Base-by-base conservation (phyloP, 179 eudicot genomes). In the Silene vulgaris region DNA sequence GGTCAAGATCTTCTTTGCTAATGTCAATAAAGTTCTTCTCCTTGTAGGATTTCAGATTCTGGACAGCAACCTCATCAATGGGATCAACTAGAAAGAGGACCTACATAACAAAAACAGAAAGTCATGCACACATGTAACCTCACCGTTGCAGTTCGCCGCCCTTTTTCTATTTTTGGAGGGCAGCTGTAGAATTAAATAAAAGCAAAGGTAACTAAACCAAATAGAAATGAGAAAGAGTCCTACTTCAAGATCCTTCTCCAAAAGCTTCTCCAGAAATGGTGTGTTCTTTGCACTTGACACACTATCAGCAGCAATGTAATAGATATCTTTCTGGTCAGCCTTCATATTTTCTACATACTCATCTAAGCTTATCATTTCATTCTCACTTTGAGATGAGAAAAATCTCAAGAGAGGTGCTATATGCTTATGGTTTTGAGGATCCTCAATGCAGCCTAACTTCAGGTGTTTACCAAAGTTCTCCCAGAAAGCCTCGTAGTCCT, bases 401-500 rank as follows among this genome's bases (percentile, higher is more conserved):
- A 95, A 95, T 54, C 99, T 85, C 52, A 95, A 86, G 84, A 95
- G 65, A 13, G 99, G 99, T 82, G 95, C 99, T 79, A 95, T 78
- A 45, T 92, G 91, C 76, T 95, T 90, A 86, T 95, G 99, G 82
- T 95, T 95, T 64, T 87, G 91, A 57, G 87, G 85, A 79, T 95
- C 99, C 70, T 95, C 99, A 73, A 95, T 87, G 86, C 97, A 92
- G 50, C 99, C 99, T 74, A 95, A 77, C 82, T 95, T 95, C 23
- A 95, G 26, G 82, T 90, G 95, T 76, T 95, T 95, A 35, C 99
- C 99, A 81, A 85, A 95, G 82, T 86, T 90, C 80, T 92, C 95
- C 97, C 97, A 95, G 83, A 95, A 92, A 79, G 82, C 87, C 75
- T 84, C 92, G 79, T 95, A 95, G 81, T 95, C 97, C 99, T 95